These are phyloP conservation scores for Xenoacremonium recifei DNA, from an alignment of 2,329 filamentous ascomycete species.

Conservation along the genomic window DNA sequence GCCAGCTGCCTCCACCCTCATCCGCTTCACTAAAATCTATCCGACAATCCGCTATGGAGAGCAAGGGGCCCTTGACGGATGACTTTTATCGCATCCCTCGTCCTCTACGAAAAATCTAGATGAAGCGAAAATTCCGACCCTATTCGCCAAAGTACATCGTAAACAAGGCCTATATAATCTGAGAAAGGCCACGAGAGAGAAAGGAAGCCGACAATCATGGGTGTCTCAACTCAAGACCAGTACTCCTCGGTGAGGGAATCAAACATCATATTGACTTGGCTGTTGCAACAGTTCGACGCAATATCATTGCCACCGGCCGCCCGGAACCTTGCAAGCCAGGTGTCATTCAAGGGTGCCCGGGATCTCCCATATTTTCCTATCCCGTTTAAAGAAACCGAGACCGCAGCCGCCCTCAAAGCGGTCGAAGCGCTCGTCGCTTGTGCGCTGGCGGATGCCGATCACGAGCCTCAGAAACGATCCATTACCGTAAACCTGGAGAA, in stretches of 20 bases:
- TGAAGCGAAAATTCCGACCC: too few species aligned
- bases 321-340: constrained; percentile 17
- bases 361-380: constrained; percentile 45
- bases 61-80: too few species aligned
- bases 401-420: constrained; percentile 42
- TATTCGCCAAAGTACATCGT: too few species aligned
- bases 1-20: too few species aligned
- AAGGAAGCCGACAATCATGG: too few species aligned
- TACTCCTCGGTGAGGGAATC: constrained; percentile 22
- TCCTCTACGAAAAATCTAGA: too few species aligned
- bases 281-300: constrained; percentile 24
- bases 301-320: constrained; percentile 29
- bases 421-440: constrained; percentile 37
- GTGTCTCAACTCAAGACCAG: too few species aligned
- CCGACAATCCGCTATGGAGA: too few species aligned
- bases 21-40: too few species aligned
- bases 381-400: constrained; percentile 47
- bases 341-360: constrained; percentile 33
- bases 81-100: too few species aligned
- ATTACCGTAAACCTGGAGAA: constrained; percentile 36
- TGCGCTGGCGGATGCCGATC: constrained; percentile 28
- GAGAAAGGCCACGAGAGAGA: too few species aligned
- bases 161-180: too few species aligned
- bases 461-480: constrained; percentile 6
- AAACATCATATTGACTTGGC: constrained; percentile 17